Evolutionary conservation across 768 basidiomycete genomes (phyloP), one percentile per base, ranked within the genome.

Genomic region (Leucocoprinus leucothites): DNA sequence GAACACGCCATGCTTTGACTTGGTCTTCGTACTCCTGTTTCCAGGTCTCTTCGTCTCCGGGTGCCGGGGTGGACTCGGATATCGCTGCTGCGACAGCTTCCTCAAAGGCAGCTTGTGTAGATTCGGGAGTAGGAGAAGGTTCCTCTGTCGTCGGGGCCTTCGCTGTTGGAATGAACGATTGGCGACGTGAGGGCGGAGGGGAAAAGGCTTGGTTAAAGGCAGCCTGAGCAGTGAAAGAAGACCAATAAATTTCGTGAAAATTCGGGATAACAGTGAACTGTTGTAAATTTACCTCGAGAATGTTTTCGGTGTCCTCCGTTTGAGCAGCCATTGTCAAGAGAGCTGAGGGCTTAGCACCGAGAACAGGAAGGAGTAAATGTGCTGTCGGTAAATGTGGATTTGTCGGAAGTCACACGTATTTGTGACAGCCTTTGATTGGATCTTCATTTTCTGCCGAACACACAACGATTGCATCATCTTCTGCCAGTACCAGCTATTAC

Each of bases 21-120:
- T 89, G 85, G 1, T 80, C 71, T 48, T 91, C 85, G 65, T 91
- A 89, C 63, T 84, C 78, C 14, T 70, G 69, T 62, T 86, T 85
- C 86, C 87, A 89, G 7, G 71, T 58, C 21, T 82, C 82, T 34
- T 80, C 71, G 18, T 61, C 60, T 38, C 60, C 63, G 14, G 60
- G 8, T 14, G 63, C 61, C 16, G 60, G 47, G 2, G 56, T 45
- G 57, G 64, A 56, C 18, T 46, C 38, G 45, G 49, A 14, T 58
- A 56, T 26, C 22, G 52, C 31, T 31, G 31, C 31, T 5, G 31
- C 31, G 11, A 31, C 31, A 31, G 31, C 31, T 11, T 31, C 31
- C 11, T 31, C 59, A 22, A 14, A 36, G 11, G 19, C 26, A 22
- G 34, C n/a, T 56, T 52, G 53, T 21, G 25, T 24, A 19, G 31